Percentiles rank a stretch among this genome's conserved stretches.
Conservation (phyloP, 208 protist genomes). For the Phytomonas sp. region DNA sequence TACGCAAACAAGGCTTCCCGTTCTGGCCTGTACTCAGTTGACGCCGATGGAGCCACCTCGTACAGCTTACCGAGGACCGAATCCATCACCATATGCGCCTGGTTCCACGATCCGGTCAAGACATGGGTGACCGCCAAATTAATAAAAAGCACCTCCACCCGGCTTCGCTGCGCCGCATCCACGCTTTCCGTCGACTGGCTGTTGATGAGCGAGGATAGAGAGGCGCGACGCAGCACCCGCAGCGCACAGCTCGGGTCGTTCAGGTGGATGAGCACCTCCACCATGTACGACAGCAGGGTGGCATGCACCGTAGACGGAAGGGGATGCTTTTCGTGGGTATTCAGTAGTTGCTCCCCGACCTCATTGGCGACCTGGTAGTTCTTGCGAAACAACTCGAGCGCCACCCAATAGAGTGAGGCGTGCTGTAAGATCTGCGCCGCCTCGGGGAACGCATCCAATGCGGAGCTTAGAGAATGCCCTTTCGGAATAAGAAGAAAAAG, state of each 20-base stretch:
- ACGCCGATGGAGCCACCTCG: conserved; percentile 27
- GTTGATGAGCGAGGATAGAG: conserved; percentile 54
- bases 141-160: conserved; percentile 77
- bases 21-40: conserved; percentile 48
- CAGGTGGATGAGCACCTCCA: conserved; percentile 75
- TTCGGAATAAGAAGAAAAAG: conserved; percentile 67
- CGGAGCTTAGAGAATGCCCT: conserved; percentile 42
- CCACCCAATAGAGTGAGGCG: conserved; percentile 71
- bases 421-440: conserved; percentile 49
- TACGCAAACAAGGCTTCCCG: conserved; percentile 61
- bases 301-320: conserved; percentile 57
- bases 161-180: conserved; percentile 68
- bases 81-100: conserved; percentile 72
- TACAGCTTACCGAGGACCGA: conserved; percentile 74
- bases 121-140: conserved; percentile 80
- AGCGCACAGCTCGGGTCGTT: conserved; percentile 72
- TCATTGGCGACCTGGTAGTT: conserved; percentile 75
- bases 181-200: conserved; percentile 13
- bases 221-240: conserved; percentile 56
- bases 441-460: conserved; percentile 54
- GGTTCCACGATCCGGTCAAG: conserved; percentile 71
- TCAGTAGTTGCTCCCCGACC: conserved; percentile 63
- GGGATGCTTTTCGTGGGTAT: conserved; percentile 42
- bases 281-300: conserved; percentile 71
- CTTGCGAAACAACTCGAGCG: conserved; percentile 56